A percentile compares a stretch with the other conserved stretches of the same genome.
Evolutionary conservation across 1,284 basidiomycete genomes (phyloP).

Genomic region (Ceratobasidium sp.): DNA sequence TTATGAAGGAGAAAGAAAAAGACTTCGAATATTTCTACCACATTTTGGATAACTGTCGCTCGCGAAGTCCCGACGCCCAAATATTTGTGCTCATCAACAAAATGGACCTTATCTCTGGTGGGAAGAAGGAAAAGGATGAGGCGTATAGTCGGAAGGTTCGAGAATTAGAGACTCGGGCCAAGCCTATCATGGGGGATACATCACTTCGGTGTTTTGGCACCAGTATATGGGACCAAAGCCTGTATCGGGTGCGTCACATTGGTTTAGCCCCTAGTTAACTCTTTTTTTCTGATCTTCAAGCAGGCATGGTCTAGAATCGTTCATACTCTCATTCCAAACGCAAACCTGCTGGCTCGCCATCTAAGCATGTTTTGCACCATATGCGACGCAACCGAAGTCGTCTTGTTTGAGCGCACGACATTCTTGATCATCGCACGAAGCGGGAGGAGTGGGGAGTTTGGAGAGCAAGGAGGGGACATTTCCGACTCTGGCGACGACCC

Average conservation of each 20-base stretch:
- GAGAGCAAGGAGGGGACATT: slow-evolving; percentile 57
- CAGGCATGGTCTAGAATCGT: slow-evolving; percentile 99
- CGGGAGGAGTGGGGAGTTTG: slow-evolving; percentile 46
- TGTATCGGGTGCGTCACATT: slow-evolving; percentile 83
- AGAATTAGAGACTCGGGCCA: slow-evolving; percentile 59
- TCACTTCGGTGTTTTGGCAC: slow-evolving; percentile 86
- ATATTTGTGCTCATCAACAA: slow-evolving; percentile 97
- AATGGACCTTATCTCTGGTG: slow-evolving; percentile 77
- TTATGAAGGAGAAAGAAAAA: slow-evolving; percentile 73
- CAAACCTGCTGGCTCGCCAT: slow-evolving; percentile 87
- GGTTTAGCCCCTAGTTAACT: slow-evolving; percentile 22
- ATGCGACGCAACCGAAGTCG: slow-evolving; percentile 91
- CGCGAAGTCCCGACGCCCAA: slow-evolving; percentile 82
- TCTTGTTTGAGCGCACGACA: slow-evolving; percentile 96
- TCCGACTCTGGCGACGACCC: slow-evolving; percentile 56
- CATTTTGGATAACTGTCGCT: slow-evolving; percentile 82
- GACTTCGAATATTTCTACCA: slow-evolving; percentile 89
- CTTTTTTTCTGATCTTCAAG: slow-evolving; percentile 17
- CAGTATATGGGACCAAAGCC: slow-evolving; percentile 96
- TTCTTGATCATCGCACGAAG: slow-evolving; percentile 90
- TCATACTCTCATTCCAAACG: slow-evolving; percentile 95
- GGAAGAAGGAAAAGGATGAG: slow-evolving; percentile 45
- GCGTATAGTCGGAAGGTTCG: slow-evolving; percentile 49
- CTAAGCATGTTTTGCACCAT: slow-evolving; percentile 87
- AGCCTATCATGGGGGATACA: slow-evolving; percentile 59